Base-by-base conservation (phyloP, 2,329 filamentous ascomycete genomes). In the Penicillium vulpinum region DNA sequence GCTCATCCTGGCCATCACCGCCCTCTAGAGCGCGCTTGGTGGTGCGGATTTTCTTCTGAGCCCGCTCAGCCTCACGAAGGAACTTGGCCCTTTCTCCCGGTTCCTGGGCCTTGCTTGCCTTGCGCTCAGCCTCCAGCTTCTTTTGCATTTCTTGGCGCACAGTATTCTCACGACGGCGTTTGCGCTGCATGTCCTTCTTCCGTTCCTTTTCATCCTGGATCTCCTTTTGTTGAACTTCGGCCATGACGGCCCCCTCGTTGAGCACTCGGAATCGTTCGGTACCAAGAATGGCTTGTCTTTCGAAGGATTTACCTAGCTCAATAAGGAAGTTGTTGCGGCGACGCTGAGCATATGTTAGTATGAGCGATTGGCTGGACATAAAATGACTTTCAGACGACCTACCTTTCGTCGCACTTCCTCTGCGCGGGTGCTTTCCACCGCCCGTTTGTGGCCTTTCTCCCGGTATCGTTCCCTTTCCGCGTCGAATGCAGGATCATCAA, bases 121-220 rank as follows among this genome's bases (percentile, higher is more conserved):
- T 88, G 61, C 88, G 87, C 43, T 96, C 81, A 4, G 91, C 90
- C 63, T 88, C 85, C 4, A 89, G 85, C 62, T 94, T 90, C 77
- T 95, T 94, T 71, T 92, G 88, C 71, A 82, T 81, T 67, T 97
- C 93, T 67, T 95, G 89, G 7, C 92, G 93, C 58, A 95, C 89
- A 4, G 92, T 92, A 81, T 97, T 97, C 73, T 97, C 93, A 18
- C 94, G 89, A 41, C 94, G 88, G 58, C 94, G 86, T 79, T 97
- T 99, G 62, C 94, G 89, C 74, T 99, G 94, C 91, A 99, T 97
- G 71, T 99, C 94, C 80, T 99, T 99, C 81, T 99, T 99, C 63
- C 94, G 91, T 77, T 99, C 94, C 78, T 99, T 99, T 75, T 99
- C 94, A 59, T 93, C 92, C 59, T 89, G 89, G 8, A 97, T 82